Percentiles rank a stretch among this genome's conserved stretches.
Conservation (phyloP, 2,329 filamentous ascomycete genomes). For the Samsoniella hepiali region DNA sequence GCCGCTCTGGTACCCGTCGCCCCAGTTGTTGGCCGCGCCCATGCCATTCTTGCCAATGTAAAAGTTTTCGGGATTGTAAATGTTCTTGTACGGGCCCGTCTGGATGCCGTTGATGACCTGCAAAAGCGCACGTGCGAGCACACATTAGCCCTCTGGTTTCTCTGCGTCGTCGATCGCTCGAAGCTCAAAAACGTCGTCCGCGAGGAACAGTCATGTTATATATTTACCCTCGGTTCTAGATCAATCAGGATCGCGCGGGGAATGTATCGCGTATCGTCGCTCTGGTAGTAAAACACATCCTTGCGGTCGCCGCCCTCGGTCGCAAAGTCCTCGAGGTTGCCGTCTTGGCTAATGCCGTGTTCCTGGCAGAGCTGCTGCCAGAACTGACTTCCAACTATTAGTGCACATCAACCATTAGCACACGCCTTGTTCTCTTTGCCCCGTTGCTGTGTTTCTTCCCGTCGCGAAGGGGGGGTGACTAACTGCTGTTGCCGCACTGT, state of each 20-base stretch:
- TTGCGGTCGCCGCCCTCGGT: conserved; percentile 97
- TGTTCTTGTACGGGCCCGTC: conserved; percentile 91
- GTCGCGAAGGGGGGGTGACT: conserved; percentile 41
- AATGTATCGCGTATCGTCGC: conserved; percentile 97
- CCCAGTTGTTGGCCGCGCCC: conserved; percentile 98
- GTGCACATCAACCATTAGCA: conserved; percentile 39
- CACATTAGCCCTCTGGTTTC: neutral
- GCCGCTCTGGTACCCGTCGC: conserved; percentile 89
- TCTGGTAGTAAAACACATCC: conserved; percentile 99
- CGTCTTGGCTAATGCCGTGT: conserved; percentile 96
- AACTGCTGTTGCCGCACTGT: conserved; percentile 99
- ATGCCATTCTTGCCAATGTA: conserved; percentile 92
- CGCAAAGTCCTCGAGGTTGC: conserved; percentile 95
- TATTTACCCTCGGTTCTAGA: conserved; percentile 75
- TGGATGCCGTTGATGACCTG: conserved; percentile 88
- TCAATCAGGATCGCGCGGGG: conserved; percentile 94
- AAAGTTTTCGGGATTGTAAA: conserved; percentile 99
- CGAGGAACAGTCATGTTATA: no score
- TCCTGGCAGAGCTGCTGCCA: conserved; percentile 99
- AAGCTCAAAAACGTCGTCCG: no score
- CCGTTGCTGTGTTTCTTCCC: neutral
- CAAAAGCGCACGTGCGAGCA: no score
- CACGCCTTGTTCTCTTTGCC: neutral
- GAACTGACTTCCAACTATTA: conserved; percentile 89
- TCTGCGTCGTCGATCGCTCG: neutral